Conservation (phyloP, 2,329 filamentous ascomycete species). For the Lecanosticta acicola region DNA sequence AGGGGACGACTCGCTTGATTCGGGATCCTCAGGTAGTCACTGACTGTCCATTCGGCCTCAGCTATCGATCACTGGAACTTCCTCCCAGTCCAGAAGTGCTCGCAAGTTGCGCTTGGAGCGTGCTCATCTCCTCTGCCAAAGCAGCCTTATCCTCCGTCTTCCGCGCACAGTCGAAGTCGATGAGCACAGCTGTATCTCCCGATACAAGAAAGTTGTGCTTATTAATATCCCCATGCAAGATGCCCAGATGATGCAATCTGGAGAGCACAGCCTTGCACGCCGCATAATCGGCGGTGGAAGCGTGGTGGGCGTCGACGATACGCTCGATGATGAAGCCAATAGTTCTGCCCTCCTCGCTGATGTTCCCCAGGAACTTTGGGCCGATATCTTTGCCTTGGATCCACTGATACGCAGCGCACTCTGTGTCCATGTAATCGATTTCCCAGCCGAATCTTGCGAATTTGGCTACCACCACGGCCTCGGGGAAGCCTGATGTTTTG, state of each 20-base stretch:
- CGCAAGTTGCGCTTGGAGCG: not conserved
- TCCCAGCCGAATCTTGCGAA: conserved; percentile 38
- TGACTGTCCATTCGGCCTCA: too few species aligned
- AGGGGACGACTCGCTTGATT: too few species aligned
- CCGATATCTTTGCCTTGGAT: conserved; percentile 34
- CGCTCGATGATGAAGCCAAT: conserved; percentile 38
- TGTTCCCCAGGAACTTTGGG: conserved; percentile 37
- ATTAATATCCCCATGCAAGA: conserved; percentile 38
- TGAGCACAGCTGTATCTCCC: conserved; percentile 22
- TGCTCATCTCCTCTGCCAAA: conserved; percentile 3
- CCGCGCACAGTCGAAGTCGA: conserved; percentile 33
- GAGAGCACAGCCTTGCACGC: conserved; percentile 26
- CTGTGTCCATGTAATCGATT: conserved; percentile 34
- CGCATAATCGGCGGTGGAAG: conserved; percentile 23
- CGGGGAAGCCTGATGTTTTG: conserved; percentile 2
- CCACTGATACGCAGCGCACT: conserved; percentile 37
- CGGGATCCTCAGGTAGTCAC: too few species aligned
- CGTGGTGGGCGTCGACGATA: conserved; percentile 25
- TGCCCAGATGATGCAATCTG: conserved; percentile 34
- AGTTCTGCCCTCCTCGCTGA: conserved; percentile 36
- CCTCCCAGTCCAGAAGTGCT: not conserved
- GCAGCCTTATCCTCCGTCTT: conserved; percentile 1
- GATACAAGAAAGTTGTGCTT: conserved; percentile 36
- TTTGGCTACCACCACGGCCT: conserved; percentile 33
- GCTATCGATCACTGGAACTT: too few species aligned